A percentile compares a stretch with the other conserved stretches of the same genome.
Evolutionary conservation across 345 rosid species (phyloP).

Genomic region (Euphorbia tirucalli): DNA sequence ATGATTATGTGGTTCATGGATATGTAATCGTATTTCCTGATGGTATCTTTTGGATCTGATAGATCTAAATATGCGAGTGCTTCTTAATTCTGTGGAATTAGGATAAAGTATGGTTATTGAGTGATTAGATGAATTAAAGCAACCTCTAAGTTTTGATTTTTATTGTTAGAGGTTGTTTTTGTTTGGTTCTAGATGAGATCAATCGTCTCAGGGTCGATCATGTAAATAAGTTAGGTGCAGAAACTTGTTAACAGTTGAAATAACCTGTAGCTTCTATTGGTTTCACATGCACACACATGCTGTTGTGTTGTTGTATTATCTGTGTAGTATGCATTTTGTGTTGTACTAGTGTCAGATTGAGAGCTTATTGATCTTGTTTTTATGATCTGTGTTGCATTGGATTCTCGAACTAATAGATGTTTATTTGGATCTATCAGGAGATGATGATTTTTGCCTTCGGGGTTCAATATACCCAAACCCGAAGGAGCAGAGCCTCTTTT

Average conservation of each 20-base stretch:
- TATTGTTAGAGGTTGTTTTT: neutral
- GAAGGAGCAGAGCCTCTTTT: conserved; percentile 62
- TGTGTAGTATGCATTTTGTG: neutral
- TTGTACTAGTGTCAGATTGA: no score
- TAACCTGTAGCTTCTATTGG: no score
- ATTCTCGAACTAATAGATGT: neutral
- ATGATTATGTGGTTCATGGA: neutral
- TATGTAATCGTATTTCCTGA: neutral
- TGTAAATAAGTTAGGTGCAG: neutral
- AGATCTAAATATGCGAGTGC: neutral
- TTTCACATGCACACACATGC: no score
- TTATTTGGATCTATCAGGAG: conserved; percentile 40
- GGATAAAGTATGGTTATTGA: neutral
- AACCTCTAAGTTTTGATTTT: neutral
- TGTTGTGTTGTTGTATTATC: neutral
- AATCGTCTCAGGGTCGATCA: neutral
- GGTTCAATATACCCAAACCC: conserved; percentile 72
- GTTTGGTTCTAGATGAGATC: neutral
- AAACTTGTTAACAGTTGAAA: neutral
- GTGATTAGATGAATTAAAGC: neutral
- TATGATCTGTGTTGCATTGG: neutral
- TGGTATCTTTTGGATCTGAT: neutral
- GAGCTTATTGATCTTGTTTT: neutral
- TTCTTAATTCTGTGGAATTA: neutral
- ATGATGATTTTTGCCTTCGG: conserved; percentile 64